These are phyloP conservation scores for Leccinum incarnatum DNA, from an alignment of 768 basidiomycete genomes.

Conservation along the genomic window DNA sequence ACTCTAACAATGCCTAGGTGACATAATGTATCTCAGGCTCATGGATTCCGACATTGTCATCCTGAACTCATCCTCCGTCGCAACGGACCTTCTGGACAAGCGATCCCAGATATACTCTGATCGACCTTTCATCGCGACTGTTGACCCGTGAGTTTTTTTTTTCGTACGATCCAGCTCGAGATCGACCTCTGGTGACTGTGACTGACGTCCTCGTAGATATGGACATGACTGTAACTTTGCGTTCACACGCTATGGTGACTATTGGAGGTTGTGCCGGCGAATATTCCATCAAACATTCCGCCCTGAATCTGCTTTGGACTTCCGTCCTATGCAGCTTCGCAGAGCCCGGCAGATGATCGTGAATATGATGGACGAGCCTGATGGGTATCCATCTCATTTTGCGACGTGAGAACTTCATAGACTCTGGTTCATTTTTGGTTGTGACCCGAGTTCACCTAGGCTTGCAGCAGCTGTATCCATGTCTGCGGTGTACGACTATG, in stretches of 20 bases:
- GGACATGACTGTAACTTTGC: constrained; percentile 4
- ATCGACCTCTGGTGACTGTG: background rate
- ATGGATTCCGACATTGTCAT: constrained; percentile 44
- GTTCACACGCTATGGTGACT: constrained; percentile 4
- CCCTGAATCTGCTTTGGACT: background rate
- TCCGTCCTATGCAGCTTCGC: constrained; percentile 5
- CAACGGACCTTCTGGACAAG: constrained; percentile 43
- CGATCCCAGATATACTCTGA: constrained; percentile 45
- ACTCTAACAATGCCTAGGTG: constrained; percentile 25
- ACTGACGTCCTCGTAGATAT: background rate
- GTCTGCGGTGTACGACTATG: background rate
- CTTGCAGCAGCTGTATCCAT: background rate
- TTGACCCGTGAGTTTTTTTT: constrained; percentile 1
- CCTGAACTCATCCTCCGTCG: constrained; percentile 41
- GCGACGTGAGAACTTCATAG: background rate
- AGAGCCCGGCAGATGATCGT: background rate
- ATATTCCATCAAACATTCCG: constrained; percentile 5
- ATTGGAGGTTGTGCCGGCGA: constrained; percentile 2
- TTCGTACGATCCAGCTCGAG: background rate
- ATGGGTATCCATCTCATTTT: background rate
- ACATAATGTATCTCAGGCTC: constrained; percentile 44
- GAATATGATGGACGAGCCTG: background rate
- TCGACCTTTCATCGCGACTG: constrained; percentile 7
- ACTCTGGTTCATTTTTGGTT: background rate
- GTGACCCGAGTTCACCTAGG: background rate